Base-by-base conservation (phyloP, 768 basidiomycete genomes). In the Lactifluus echinatus region DNA sequence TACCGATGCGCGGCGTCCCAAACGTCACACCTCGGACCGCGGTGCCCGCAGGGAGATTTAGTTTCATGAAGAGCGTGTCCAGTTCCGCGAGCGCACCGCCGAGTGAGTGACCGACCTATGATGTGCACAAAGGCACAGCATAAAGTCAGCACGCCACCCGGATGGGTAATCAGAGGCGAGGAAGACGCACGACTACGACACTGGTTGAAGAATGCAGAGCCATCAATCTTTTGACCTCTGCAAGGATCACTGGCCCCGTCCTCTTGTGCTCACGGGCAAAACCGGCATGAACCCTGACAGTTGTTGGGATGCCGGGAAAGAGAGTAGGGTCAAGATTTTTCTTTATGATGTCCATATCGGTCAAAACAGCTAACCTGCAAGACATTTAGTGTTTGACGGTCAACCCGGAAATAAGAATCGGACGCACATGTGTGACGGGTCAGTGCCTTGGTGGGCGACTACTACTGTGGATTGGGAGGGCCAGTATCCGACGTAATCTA, bases 401-500 rank as follows among this genome's bases (percentile, higher is more conserved):
- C 8, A 10, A 17, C 8, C 37, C 2, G 23, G 11, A 5, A 21
- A 23, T 17, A 39, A n/a, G 21, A 3, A 26, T 10, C n/a, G 17
- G 11, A 52, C 62, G 12, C 33, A 61, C 62, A 58, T n/a, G 7
- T 57, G 5, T 0, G 33, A 17, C 1, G 62, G 60, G 37, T 63
- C 24, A 10, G 62, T 63, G 42, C 62, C 62, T 36, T 62, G 55
- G 37, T 63, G 62, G 1, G 60, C 56, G 17, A 63, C 60, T 7
- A 63, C 62, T 7, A 63, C 60, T 3, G 56, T 15, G 8, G 56
- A 62, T 46, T 61, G 12, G 8, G 50, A 8, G 14, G 60, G 53
- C 60, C 60, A 62, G 40, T 39, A 63, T n/a, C 62, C 62, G 36
- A 63, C 60, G 40, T 51, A 63, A 55, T 48, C 62, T 63, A 45